Evolutionary conservation across 1,139 yeast genomes (phyloP).

Genomic region (Candida pseudoviswanathii): DNA sequence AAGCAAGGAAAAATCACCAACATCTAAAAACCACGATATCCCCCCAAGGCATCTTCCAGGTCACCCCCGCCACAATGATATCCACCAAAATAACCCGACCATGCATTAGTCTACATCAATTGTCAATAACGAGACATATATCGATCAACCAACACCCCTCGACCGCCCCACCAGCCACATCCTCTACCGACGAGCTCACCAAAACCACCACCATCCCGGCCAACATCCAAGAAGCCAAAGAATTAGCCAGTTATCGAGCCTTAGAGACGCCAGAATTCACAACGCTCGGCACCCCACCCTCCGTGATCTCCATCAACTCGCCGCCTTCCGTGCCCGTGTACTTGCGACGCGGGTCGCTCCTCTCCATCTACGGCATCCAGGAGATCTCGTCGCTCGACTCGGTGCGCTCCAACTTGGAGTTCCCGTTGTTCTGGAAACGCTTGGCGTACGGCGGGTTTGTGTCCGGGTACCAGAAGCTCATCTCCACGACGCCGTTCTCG

Average conservation of each 20-base stretch:
- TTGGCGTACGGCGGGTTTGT: slow-evolving; percentile 44
- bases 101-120: slow-evolving; percentile 2
- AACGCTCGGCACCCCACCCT: slow-evolving; percentile 47
- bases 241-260: slow-evolving; percentile 18
- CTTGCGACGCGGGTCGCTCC: slow-evolving; percentile 48
- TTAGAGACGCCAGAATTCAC: slow-evolving; percentile 31
- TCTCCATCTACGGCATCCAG: slow-evolving; percentile 45
- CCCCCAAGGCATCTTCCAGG: too few species aligned
- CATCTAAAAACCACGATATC: neutral
- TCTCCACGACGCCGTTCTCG: slow-evolving; percentile 51
- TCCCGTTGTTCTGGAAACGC: slow-evolving; percentile 39
- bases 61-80: neutral
- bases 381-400: slow-evolving; percentile 21
- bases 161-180: neutral
- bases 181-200: neutral
- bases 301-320: slow-evolving; percentile 46
- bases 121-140: neutral
- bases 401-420: slow-evolving; percentile 32
- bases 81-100: neutral
- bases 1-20: neutral
- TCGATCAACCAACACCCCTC: slow-evolving; percentile 2
- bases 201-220: slow-evolving; percentile 20
- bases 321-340: slow-evolving; percentile 61
- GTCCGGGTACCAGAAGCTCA: slow-evolving; percentile 45
- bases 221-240: slow-evolving; percentile 23